These are phyloP conservation scores for Gigaspora rosea DNA, from an alignment of 192 early-diverging fungal genomes.

Conservation along the genomic window DNA sequence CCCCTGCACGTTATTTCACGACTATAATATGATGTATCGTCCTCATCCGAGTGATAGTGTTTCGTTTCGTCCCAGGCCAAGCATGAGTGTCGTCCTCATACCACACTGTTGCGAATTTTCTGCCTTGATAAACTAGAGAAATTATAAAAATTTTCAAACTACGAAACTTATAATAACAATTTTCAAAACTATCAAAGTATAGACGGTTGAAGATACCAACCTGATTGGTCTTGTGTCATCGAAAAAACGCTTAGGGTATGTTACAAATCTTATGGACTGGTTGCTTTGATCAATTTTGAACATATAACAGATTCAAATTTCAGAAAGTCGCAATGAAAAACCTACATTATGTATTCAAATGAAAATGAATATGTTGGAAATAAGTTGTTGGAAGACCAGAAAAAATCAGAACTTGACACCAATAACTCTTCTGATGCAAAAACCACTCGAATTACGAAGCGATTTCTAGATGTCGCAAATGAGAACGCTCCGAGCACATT, in stretches of 20 bases:
- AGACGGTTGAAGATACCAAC: too few species aligned
- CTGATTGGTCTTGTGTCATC: too few species aligned
- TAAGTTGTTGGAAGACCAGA: conserved; percentile 6
- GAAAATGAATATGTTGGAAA: conserved; percentile 15
- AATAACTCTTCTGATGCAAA: not conserved
- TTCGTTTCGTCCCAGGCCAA: too few species aligned
- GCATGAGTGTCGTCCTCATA: too few species aligned
- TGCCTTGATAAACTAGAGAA: not conserved
- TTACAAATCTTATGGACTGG: too few species aligned
- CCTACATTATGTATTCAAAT: conserved; percentile 23
- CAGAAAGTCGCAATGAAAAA: not conserved
- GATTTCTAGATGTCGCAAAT: not conserved
- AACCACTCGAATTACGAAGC: not conserved
- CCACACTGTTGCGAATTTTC: not conserved
- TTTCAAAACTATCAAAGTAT: not conserved
- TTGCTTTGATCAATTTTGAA: too few species aligned
- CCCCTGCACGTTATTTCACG: too few species aligned
- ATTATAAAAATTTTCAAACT: not conserved
- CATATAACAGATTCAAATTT: too few species aligned
- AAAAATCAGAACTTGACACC: not conserved
- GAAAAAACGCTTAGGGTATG: too few species aligned
- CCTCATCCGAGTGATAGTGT: too few species aligned
- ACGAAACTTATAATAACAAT: not conserved
- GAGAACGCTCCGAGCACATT: too few species aligned
- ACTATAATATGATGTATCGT: too few species aligned